Base-by-base conservation (phyloP, 2,329 filamentous ascomycete species). In the Botrytis hyacinthi region DNA sequence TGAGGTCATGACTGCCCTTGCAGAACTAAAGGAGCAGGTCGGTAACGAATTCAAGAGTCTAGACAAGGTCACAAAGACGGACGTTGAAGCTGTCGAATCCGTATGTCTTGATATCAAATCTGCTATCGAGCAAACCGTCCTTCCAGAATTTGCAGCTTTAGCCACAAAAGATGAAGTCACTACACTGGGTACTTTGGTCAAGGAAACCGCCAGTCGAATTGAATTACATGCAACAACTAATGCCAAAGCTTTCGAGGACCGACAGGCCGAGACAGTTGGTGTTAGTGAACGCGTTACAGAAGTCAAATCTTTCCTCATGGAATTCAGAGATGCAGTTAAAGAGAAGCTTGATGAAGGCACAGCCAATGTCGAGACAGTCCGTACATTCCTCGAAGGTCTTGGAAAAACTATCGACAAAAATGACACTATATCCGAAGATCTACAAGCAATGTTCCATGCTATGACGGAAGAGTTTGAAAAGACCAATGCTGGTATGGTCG, bases 401-500 rank as follows among this genome's bases (percentile, higher is more conserved):
- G 86, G 91, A 79, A 90, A 92, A 78, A 87, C 87, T 61, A 84
- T 90, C 51, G 84, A 84, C 72, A 86, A 87, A 78, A 91, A 90
- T 74, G 86, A 87, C 51, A 86, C 82, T 59, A 82, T 90, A 35
- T 83, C 86, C 42, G 86, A 88, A n/a, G 91, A 90, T 75, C 84
- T 95, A 71, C 91, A 91, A 78, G 91, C 92, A 72, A 87, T 95
- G 81, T 89, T 90, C 59, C 91, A 93, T 72, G 89, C 90, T 3
- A 90, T 98, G 82, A 94, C 92, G 81, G 85, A 88, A 1, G 95
- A 98, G 80, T 97, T 98, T 74, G 94, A 98, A 79, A 92, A 95
- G 76, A 91, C 93, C 18, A 92, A 93, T 77, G 90, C 91, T 26
- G 90, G 92, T n/a, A 87, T 96, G 37, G 91, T 93, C 73, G 92